A percentile compares a stretch with the other conserved stretches of the same genome.
Conservation (phyloP, 202 grass and related monocot genomes). For the Panicum hallii region DNA sequence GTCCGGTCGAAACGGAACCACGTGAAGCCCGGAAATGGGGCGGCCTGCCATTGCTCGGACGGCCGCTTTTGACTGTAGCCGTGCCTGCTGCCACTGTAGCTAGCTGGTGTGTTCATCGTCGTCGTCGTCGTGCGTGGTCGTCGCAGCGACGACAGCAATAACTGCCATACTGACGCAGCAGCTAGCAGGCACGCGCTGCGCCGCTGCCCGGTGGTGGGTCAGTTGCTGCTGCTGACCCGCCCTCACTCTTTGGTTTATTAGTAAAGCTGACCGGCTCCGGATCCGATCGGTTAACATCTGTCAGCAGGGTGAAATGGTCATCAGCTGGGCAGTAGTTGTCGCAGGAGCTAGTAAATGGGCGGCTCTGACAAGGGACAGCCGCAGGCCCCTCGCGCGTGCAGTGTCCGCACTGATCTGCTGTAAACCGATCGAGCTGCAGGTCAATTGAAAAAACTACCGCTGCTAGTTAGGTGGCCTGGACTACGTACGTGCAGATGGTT, state of each 20-base stretch:
- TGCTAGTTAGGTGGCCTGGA: background rate
- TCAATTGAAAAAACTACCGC: background rate
- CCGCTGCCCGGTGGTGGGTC: no score
- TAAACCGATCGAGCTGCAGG: background rate
- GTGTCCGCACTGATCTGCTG: background rate
- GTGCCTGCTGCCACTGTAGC: no score
- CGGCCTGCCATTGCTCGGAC: background rate
- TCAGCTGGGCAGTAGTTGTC: background rate
- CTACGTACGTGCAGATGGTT: background rate
- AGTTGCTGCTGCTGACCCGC: no score
- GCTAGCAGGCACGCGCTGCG: no score
- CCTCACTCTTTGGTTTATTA: no score
- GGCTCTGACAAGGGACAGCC: background rate
- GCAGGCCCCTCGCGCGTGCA: background rate
- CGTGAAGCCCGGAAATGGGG: conserved; percentile 24
- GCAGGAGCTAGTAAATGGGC: background rate
- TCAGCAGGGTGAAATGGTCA: background rate
- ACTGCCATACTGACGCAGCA: background rate
- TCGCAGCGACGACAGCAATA: background rate
- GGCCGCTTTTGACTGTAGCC: no score
- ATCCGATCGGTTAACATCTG: background rate
- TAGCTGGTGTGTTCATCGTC: background rate
- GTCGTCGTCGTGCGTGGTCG: background rate
- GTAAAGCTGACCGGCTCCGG: no score
- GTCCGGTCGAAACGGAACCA: background rate